These are phyloP conservation scores for Closterium sp. DNA, from an alignment of 139 green algal genomes.

Conservation along the genomic window DNA sequence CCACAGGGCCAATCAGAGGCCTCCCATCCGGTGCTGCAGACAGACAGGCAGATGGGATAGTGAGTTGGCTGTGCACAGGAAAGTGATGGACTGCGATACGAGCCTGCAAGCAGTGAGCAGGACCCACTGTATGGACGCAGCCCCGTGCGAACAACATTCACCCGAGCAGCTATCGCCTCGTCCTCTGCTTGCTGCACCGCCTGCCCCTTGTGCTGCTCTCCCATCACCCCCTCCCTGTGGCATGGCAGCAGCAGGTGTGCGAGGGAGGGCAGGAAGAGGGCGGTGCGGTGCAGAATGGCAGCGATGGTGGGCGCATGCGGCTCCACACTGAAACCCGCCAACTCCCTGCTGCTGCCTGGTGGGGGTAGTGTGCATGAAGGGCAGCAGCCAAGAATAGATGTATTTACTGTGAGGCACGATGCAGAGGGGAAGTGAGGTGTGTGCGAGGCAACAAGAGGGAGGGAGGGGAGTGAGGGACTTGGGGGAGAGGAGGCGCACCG, in stretches of 20 bases:
- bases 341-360: neutral
- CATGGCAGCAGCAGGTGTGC: neutral
- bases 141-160: conserved; percentile 11
- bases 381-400: too few species aligned
- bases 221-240: too few species aligned
- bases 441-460: neutral
- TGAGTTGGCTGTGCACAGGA: neutral
- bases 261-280: conserved; percentile 18
- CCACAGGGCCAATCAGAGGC: conserved; percentile 27
- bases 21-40: conserved; percentile 22
- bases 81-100: neutral
- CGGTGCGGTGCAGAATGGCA: conserved; percentile 6
- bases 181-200: neutral
- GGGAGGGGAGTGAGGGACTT: neutral
- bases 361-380: too few species aligned
- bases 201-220: too few species aligned
- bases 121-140: conserved; percentile 27
- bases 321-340: neutral
- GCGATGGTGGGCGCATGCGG: conserved; percentile 5
- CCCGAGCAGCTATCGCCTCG: neutral
- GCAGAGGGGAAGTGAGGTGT: neutral
- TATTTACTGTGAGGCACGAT: too few species aligned
- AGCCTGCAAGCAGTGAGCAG: neutral
- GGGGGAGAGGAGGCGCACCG: neutral
- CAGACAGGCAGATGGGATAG: neutral